Evolutionary conservation across 768 basidiomycete genomes (phyloP).

Genomic region (Dendrothele bispora): DNA sequence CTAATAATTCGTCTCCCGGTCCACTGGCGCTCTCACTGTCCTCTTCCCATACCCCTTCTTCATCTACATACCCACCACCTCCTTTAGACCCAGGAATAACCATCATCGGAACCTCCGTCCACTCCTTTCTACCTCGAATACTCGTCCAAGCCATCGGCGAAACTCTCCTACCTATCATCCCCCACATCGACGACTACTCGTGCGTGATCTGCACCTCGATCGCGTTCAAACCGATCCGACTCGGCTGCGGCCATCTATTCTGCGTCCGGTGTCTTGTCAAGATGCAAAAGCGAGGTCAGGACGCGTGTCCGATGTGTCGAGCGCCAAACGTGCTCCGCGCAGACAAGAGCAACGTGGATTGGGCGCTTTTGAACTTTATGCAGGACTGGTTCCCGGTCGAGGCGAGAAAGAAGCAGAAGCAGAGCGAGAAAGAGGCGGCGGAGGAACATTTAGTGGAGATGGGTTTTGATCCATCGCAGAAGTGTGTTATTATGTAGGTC

Average conservation of each 20-base stretch:
- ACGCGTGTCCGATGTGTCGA: slow-evolving; percentile 84
- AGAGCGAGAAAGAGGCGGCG: slow-evolving; percentile 74
- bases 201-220: slow-evolving; percentile 88
- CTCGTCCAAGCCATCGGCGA: slow-evolving; percentile 84
- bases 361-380: slow-evolving; percentile 83
- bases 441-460: slow-evolving; percentile 68
- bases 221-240: slow-evolving; percentile 89
- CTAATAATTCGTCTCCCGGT: background rate
- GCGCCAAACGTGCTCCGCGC: slow-evolving; percentile 75
- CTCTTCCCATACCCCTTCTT: slow-evolving; percentile 31
- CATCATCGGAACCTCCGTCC: too few species aligned
- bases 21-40: background rate
- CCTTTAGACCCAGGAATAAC: too few species aligned
- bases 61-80: slow-evolving; percentile 14
- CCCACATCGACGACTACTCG: slow-evolving; percentile 79
- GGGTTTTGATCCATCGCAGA: slow-evolving; percentile 50
- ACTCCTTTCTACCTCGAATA: slow-evolving; percentile 53
- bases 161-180: slow-evolving; percentile 78
- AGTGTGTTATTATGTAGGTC: slow-evolving; percentile 48
- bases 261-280: slow-evolving; percentile 84
- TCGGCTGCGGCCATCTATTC: slow-evolving; percentile 78
- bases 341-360: slow-evolving; percentile 76
- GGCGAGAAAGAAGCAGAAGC: slow-evolving; percentile 66
- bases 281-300: slow-evolving; percentile 81
- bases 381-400: slow-evolving; percentile 91